Base-by-base conservation (phyloP, 176 grass and related monocot genomes). In the Bromus sterilis region DNA sequence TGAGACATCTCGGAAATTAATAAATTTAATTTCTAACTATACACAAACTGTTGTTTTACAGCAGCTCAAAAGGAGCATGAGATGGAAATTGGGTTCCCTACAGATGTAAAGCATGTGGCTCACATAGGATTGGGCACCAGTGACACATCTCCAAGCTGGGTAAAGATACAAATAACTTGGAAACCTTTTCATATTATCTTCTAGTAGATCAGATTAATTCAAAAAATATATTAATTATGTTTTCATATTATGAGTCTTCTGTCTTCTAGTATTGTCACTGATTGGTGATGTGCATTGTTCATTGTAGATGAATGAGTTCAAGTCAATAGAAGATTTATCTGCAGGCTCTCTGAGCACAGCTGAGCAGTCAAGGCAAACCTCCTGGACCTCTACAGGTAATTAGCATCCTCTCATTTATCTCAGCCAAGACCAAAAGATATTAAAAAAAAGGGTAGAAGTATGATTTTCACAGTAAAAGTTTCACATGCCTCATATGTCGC, bases 71-170 rank as follows among this genome's bases (percentile, higher is more conserved):
- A 98, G 87, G 93, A 95, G 21, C 93, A 93, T 32, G 91, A 95
- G 56, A 91, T 99, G 93, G 90, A 95, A 84, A 99, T 99, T 29
- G 96, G 96, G 18, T 91, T 86, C 72, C 96, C 96, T 39, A 99
- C 91, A 64, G 91, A 99, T 82, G 96, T 99, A 66, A 92, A 88
- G 82, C 96, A 93, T 73, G 89, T 99, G 55, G 86, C 96, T 74
- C 96, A 99, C 87, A 93, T 99, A 74, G 93, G 96, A 55, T 86
- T 88, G 82, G 89, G 87, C 20, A 64, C 87, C 59, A 85, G 67
- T 75, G 90, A 78, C 29, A 87, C 75, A 43, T 87, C 91, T 78
- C 91, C 93, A 42, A 90, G 67, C 80, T 95, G 96, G 96, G 93
- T 99, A 95, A 87, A 30, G 30, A 78, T 78, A n/a, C 33, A 70